Conservation (phyloP, 352 stramenopile species). For the Globisporangium carolinianum region DNA sequence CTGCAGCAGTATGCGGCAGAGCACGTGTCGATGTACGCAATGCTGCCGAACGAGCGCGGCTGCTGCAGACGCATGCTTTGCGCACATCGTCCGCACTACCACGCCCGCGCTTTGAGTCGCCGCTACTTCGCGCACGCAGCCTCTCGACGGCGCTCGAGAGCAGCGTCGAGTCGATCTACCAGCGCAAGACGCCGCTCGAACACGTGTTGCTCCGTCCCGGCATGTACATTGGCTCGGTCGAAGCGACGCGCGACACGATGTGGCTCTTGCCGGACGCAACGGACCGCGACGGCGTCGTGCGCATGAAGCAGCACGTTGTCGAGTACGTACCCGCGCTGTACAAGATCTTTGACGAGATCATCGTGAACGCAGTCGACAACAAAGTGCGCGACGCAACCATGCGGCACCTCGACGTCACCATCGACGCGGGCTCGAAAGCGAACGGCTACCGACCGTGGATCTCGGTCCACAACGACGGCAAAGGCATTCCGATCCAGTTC, state of each 20-base stretch:
- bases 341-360: conserved; percentile 99
- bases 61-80: neutral
- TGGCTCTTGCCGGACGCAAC: conserved; percentile 49
- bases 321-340: conserved; percentile 89
- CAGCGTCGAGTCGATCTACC: conserved; percentile 78
- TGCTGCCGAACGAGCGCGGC: neutral
- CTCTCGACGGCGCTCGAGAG: conserved; percentile 29
- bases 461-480: conserved; percentile 97
- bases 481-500: conserved; percentile 95
- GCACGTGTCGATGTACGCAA: neutral
- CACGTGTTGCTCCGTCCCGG: conserved; percentile 87
- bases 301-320: conserved; percentile 70
- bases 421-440: conserved; percentile 51
- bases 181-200: conserved; percentile 87
- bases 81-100: neutral
- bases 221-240: conserved; percentile 91
- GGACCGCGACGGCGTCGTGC: conserved; percentile 12
- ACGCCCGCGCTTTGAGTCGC: conserved; percentile 2
- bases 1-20: neutral
- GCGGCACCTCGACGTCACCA: conserved; percentile 61
- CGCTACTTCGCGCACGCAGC: too few species aligned
- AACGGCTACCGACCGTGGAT: conserved; percentile 82
- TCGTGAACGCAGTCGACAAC: conserved; percentile 98
- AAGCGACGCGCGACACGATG: conserved; percentile 64
- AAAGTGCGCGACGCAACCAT: conserved; percentile 82